phyloP scores from a whole-genome alignment of 164 flowering plant genomes.

The Chimonanthus praecox region DNA sequence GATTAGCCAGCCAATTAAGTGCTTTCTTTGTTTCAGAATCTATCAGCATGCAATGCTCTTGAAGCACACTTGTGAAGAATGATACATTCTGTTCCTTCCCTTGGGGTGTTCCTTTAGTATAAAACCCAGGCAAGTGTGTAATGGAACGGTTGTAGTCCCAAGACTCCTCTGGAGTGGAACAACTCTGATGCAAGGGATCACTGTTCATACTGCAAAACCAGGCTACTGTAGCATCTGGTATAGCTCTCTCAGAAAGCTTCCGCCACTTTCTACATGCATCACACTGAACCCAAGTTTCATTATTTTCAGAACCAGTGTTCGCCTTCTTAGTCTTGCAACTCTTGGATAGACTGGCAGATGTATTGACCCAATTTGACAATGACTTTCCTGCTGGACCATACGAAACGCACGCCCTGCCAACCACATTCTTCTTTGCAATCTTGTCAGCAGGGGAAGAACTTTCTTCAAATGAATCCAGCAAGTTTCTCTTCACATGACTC shows the following conservation, averaged over 20 bases:
- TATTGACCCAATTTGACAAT: constrained; percentile 13
- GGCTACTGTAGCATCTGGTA: constrained; percentile 42
- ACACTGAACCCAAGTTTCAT: constrained; percentile 92
- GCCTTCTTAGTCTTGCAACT: constrained; percentile 15
- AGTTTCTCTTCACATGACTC: constrained; percentile 54
- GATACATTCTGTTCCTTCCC: constrained; percentile 60
- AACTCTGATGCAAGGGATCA: constrained; percentile 59
- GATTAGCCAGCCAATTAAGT: constrained; percentile 70
- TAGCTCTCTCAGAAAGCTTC: constrained; percentile 35
- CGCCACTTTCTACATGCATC: constrained; percentile 92
- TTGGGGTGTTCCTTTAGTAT: constrained; percentile 51
- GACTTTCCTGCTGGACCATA: constrained; percentile 5
- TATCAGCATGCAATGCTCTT: constrained; percentile 49
- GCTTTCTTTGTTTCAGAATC: constrained; percentile 62
- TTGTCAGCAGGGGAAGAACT: constrained; percentile 16
- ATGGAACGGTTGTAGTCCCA: constrained; percentile 47
- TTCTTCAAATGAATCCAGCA: constrained; percentile 38
- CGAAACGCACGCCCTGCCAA: constrained; percentile 17
- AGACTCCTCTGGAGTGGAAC: constrained; percentile 68
- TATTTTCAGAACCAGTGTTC: constrained; percentile 20
- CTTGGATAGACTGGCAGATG: constrained; percentile 10
- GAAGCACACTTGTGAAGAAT: constrained; percentile 75
- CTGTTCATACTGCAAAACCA: constrained; percentile 96
- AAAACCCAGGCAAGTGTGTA: constrained; percentile 70
- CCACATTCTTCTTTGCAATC: constrained; percentile 15